A percentile compares a stretch with the other conserved stretches of the same genome.
Evolutionary conservation across 164 flowering plant genomes (phyloP).

Genomic region (Aristolochia contorta): DNA sequence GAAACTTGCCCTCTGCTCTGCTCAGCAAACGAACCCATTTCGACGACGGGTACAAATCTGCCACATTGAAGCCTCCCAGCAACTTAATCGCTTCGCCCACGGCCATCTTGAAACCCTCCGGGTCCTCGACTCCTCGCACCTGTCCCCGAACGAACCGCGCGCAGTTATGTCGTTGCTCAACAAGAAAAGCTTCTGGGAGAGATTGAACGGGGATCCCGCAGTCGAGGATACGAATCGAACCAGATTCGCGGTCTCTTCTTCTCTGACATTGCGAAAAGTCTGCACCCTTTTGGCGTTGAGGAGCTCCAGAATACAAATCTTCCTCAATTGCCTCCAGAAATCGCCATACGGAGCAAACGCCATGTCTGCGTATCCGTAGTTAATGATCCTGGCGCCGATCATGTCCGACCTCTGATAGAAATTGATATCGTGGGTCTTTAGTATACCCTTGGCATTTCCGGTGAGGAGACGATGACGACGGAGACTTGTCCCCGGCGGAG

Average conservation of each 20-base stretch:
- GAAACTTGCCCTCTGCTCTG: neutral
- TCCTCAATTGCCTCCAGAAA: constrained; percentile 19
- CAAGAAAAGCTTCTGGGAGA: neutral
- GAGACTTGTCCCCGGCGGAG: too few species aligned
- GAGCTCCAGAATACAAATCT: constrained; percentile 26
- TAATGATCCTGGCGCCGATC: too few species aligned
- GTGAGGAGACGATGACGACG: too few species aligned
- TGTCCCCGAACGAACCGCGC: constrained; percentile 16
- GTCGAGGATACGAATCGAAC: too few species aligned
- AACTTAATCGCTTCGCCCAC: constrained; percentile 3
- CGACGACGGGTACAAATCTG: constrained; percentile 20
- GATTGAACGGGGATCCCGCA: too few species aligned
- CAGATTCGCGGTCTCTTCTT: too few species aligned
- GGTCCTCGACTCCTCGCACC: constrained; percentile 15
- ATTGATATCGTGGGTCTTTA: too few species aligned
- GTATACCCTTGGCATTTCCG: too few species aligned
- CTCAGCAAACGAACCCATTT: neutral
- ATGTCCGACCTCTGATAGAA: too few species aligned
- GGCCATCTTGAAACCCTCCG: constrained; percentile 15
- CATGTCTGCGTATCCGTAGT: too few species aligned
- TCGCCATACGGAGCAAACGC: constrained; percentile 12
- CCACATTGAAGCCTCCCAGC: constrained; percentile 22
- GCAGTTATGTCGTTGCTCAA: neutral
- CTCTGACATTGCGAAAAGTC: constrained; percentile 7
- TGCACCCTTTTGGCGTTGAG: constrained; percentile 23